Conservation (phyloP, 192 early-diverging fungal species). For the Backusella sp. region DNA sequence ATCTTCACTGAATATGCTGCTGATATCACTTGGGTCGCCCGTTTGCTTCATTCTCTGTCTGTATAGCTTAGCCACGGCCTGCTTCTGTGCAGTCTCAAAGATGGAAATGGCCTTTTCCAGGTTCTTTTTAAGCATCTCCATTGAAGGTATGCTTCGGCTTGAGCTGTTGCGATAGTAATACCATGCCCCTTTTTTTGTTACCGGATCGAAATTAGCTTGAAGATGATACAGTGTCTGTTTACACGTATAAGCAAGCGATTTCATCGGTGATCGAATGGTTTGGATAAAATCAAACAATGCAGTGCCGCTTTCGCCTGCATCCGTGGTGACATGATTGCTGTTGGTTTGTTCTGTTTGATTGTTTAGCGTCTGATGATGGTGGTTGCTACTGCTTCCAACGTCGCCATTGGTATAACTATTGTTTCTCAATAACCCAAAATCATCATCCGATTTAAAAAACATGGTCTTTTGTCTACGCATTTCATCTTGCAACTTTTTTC, state of each 20-base stretch:
- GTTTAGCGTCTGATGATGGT: not conserved
- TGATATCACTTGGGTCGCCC: constrained; percentile 17
- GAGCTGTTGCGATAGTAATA: not conserved
- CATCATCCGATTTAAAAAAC: not conserved
- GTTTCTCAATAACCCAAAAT: not conserved
- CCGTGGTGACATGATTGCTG: not conserved
- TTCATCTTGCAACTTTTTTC: constrained; percentile 31
- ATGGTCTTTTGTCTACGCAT: constrained; percentile 24
- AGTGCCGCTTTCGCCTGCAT: constrained; percentile 1
- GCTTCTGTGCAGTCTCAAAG: constrained; percentile 51
- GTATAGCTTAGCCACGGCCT: constrained; percentile 46
- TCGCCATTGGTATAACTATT: not conserved
- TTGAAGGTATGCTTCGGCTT: not conserved
- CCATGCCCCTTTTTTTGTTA: not conserved
- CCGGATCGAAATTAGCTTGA: constrained; percentile 41
- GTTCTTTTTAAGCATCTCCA: constrained; percentile 37
- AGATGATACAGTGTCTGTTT: constrained; percentile 54
- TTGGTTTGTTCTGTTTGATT: not conserved
- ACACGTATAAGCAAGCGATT: constrained; percentile 55
- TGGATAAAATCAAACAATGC: constrained; percentile 50
- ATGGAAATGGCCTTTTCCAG: constrained; percentile 47
- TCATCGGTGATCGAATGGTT: constrained; percentile 49
- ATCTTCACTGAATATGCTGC: constrained; percentile 56
- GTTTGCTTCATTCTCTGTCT: constrained; percentile 26
- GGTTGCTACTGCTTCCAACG: not conserved